Conservation (phyloP, 1,284 basidiomycete species). For the Trichosporon sp. region DNA sequence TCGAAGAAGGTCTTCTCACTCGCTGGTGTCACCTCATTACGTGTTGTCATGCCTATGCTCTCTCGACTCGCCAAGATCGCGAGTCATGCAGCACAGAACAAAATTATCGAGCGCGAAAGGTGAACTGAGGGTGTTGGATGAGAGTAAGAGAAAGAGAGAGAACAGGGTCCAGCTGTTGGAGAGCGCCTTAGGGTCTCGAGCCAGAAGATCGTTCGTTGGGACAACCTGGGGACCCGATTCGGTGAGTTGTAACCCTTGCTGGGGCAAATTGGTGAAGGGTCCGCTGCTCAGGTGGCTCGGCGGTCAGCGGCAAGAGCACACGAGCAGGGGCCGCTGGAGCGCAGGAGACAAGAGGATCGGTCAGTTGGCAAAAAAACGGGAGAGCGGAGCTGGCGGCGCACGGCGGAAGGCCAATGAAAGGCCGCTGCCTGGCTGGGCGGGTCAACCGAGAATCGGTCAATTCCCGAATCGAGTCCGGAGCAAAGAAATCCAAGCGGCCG, state of each 20-base stretch:
- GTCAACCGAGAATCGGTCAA: background rate
- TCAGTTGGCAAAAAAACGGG: background rate
- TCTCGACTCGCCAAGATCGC: background rate
- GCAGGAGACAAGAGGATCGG: background rate
- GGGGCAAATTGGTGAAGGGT: too few relatives aligned
- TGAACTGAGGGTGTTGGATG: background rate
- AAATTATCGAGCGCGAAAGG: background rate
- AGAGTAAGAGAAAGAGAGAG: background rate
- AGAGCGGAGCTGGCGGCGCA: background rate
- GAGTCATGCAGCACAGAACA: background rate
- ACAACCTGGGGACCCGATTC: too few relatives aligned
- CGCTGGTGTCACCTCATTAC: background rate
- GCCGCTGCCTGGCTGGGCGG: background rate
- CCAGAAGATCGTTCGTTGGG: too few relatives aligned
- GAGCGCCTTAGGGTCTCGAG: background rate
- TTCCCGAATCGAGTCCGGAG: background rate
- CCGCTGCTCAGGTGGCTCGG: too few relatives aligned
- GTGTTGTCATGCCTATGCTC: background rate
- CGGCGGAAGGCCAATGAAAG: background rate
- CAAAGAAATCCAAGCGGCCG: background rate
- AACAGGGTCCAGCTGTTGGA: background rate
- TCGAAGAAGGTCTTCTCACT: background rate
- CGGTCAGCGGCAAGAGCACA: background rate
- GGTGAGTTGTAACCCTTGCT: too few relatives aligned
- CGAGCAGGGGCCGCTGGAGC: background rate